These are phyloP conservation scores for Hypholoma fasciculare DNA, from an alignment of 768 basidiomycete genomes.

Conservation along the genomic window DNA sequence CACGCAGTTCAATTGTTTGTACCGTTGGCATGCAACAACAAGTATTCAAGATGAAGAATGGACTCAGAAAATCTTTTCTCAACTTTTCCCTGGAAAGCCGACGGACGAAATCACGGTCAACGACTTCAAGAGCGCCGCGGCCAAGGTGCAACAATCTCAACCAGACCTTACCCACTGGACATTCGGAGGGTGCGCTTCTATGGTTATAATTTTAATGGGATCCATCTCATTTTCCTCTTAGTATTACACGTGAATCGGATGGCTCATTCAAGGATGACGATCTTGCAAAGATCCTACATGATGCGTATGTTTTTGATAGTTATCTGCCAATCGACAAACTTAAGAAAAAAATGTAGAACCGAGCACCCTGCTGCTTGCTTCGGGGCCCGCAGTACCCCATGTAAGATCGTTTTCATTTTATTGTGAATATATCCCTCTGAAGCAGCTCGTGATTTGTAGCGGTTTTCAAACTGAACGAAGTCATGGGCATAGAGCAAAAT, in stretches of 20 bases:
- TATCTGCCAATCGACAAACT: not conserved
- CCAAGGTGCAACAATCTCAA: constrained; percentile 36
- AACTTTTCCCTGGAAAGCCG: constrained; percentile 54
- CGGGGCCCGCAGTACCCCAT: constrained; percentile 74
- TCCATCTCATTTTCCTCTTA: constrained; percentile 23
- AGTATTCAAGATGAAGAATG: constrained; percentile 72
- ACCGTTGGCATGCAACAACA: constrained; percentile 84
- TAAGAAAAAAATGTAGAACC: constrained; percentile 42
- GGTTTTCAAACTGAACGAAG: constrained; percentile 75
- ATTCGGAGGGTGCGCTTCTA: constrained; percentile 52
- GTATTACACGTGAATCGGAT: constrained; percentile 59
- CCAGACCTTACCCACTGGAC: constrained; percentile 63
- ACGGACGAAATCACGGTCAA: constrained; percentile 42
- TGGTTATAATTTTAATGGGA: not conserved
- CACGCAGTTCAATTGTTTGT: constrained; percentile 77
- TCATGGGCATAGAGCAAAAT: constrained; percentile 82
- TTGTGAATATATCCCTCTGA: not conserved
- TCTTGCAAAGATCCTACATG: constrained; percentile 63
- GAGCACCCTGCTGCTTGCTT: constrained; percentile 73
- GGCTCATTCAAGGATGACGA: constrained; percentile 70
- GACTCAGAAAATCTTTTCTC: constrained; percentile 48
- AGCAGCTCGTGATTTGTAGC: constrained; percentile 21
- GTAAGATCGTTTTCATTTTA: constrained; percentile 19
- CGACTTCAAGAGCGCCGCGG: constrained; percentile 54
- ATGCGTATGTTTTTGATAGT: constrained; percentile 51